Percentiles rank a stretch among this genome's conserved stretches.
Conservation (phyloP, 805 yeast genomes). For the Saccharomyces jurei region DNA sequence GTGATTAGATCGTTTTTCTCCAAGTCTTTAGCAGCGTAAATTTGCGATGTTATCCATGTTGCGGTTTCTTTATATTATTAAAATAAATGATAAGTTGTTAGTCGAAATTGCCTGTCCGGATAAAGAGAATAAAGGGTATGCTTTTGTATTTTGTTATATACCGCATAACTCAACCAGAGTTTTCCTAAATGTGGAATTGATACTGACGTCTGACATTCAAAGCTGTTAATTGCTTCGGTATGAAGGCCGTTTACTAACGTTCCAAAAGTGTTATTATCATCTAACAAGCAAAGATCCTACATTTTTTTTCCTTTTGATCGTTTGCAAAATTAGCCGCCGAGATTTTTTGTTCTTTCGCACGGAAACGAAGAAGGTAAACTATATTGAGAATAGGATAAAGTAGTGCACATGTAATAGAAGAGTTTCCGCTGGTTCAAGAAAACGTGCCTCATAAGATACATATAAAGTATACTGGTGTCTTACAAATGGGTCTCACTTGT, state of each 20-base stretch:
- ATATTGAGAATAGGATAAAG: neutral
- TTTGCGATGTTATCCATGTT: slow-evolving; percentile 15
- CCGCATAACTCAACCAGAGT: slow-evolving; percentile 19
- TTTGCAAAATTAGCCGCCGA: neutral
- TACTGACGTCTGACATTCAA: slow-evolving; percentile 1
- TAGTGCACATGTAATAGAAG: neutral
- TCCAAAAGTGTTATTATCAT: neutral
- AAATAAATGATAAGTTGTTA: neutral
- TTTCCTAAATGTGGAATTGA: slow-evolving; percentile 12
- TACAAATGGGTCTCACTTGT: neutral
- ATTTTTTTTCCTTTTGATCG: neutral
- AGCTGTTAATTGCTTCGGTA: neutral
- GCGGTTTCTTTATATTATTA: slow-evolving; percentile 11
- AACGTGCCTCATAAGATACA: neutral
- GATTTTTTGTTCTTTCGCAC: neutral
- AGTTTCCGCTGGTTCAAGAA: neutral
- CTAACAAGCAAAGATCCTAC: neutral
- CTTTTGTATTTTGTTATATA: slow-evolving; percentile 4
- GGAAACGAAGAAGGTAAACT: neutral
- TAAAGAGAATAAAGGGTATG: neutral
- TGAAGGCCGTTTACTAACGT: neutral
- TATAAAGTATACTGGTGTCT: neutral
- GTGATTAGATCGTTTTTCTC: neutral
- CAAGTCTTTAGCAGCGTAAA: slow-evolving; percentile 3
- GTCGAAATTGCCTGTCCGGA: neutral